A percentile compares a stretch with the other conserved stretches of the same genome.
Conservation (phyloP, 495 filamentous ascomycete genomes). For the Filosporella fistucella region DNA sequence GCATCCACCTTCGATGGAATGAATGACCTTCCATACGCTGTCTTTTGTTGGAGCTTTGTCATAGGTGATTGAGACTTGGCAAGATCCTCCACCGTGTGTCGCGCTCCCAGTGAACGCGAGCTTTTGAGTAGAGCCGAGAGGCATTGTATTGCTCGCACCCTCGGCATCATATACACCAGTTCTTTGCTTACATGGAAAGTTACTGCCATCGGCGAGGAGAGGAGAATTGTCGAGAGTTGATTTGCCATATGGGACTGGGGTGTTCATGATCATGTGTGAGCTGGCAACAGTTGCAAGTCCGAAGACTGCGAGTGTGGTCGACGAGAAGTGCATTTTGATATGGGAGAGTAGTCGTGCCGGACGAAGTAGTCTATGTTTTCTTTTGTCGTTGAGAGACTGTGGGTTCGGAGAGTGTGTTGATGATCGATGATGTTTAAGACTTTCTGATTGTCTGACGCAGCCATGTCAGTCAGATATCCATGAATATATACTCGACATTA, state of each 20-base stretch:
- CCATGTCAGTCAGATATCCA: too few relatives aligned
- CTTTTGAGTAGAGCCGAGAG: conserved; percentile 45
- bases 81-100: conserved; percentile 81
- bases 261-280: conserved; percentile 69
- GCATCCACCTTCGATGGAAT: conserved; percentile 79
- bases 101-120: conserved; percentile 58
- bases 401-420: neutral
- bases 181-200: conserved; percentile 76
- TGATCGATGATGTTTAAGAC: too few relatives aligned
- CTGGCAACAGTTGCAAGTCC: conserved; percentile 44
- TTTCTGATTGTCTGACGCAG: too few relatives aligned
- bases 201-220: conserved; percentile 47
- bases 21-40: conserved; percentile 70
- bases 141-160: conserved; percentile 42
- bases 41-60: conserved; percentile 54
- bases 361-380: conserved; percentile 8
- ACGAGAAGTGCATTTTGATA: conserved; percentile 18
- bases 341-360: conserved; percentile 17
- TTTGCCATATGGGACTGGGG: conserved; percentile 60
- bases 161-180: conserved; percentile 34
- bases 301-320: conserved; percentile 10
- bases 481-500: too few relatives aligned
- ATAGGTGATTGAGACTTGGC: conserved; percentile 79
- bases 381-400: neutral
- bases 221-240: conserved; percentile 49